Conservation (phyloP, 768 basidiomycete species). For the Suillus clintonianus region DNA sequence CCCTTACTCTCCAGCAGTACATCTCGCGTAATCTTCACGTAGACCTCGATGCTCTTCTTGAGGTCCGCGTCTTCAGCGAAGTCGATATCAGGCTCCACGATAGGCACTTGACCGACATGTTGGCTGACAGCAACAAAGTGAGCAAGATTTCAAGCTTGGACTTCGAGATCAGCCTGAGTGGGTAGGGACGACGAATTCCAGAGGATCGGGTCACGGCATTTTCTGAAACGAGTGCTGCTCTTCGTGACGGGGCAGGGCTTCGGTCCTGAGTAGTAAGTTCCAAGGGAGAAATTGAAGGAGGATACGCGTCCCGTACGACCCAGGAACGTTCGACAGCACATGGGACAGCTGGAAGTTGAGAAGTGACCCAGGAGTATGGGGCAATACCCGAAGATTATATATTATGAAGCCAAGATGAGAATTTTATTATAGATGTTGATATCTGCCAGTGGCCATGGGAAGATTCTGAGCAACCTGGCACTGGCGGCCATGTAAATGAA, state of each 20-base stretch:
- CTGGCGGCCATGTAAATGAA: no score
- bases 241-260: slow-evolving; percentile 41
- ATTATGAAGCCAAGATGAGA: slow-evolving; percentile 20
- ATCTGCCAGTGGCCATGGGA: slow-evolving; percentile 35
- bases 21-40: slow-evolving; percentile 44
- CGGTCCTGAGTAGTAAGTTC: slow-evolving; percentile 51
- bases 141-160: slow-evolving; percentile 48
- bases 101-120: slow-evolving; percentile 50
- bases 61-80: slow-evolving; percentile 50
- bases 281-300: slow-evolving; percentile 42
- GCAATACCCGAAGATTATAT: slow-evolving; percentile 54
- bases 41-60: slow-evolving; percentile 45
- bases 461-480: no score
- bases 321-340: slow-evolving; percentile 43
- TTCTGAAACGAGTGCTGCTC: slow-evolving; percentile 49
- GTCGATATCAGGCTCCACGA: slow-evolving; percentile 57
- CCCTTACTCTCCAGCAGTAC: slow-evolving; percentile 50
- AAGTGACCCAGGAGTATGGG: slow-evolving; percentile 46
- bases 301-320: slow-evolving; percentile 50
- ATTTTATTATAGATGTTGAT: background rate
- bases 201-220: slow-evolving; percentile 52
- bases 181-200: slow-evolving; percentile 45
- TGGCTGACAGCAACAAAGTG: slow-evolving; percentile 53
- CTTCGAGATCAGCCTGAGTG: slow-evolving; percentile 42
- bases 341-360: slow-evolving; percentile 50